Evolutionary conservation across 108 stramenopile species (phyloP).

Genomic region (Nitzschia palea): DNA sequence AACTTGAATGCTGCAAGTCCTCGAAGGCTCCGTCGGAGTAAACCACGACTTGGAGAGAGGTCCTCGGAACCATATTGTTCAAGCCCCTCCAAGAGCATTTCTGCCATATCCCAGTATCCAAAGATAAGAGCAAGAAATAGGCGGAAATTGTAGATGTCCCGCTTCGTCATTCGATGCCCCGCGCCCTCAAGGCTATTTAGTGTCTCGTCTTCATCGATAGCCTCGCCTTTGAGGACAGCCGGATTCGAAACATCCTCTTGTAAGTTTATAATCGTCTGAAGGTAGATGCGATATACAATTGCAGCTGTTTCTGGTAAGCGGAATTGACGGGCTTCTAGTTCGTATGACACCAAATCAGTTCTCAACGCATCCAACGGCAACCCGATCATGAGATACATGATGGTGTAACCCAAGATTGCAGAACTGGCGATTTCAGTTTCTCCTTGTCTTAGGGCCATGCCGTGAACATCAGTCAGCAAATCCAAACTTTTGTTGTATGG

Average conservation of each 20-base stretch:
- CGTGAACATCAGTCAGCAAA: conserved; percentile 25
- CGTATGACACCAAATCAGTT: conserved; percentile 24
- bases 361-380: conserved; percentile 30
- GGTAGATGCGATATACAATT: conserved; percentile 18
- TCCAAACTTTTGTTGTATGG: conserved; percentile 40
- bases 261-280: conserved; percentile 29
- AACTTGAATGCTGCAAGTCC: conserved; percentile 23
- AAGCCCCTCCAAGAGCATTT: conserved; percentile 13
- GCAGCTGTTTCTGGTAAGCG: conserved; percentile 8
- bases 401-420: conserved; percentile 19
- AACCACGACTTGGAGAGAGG: neutral
- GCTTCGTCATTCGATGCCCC: conserved; percentile 30
- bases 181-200: conserved; percentile 12
- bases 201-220: conserved; percentile 21
- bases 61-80: neutral
- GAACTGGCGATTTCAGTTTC: conserved; percentile 13
- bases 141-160: conserved; percentile 24
- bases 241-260: conserved; percentile 19
- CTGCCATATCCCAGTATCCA: conserved; percentile 21
- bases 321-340: conserved; percentile 24
- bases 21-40: conserved; percentile 5
- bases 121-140: conserved; percentile 28
- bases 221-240: conserved; percentile 17
- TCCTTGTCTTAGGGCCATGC: conserved; percentile 20
- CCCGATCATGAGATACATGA: conserved; percentile 23